Base-by-base conservation (phyloP, 2,329 filamentous ascomycete genomes). In the Colletotrichum siamense region DNA sequence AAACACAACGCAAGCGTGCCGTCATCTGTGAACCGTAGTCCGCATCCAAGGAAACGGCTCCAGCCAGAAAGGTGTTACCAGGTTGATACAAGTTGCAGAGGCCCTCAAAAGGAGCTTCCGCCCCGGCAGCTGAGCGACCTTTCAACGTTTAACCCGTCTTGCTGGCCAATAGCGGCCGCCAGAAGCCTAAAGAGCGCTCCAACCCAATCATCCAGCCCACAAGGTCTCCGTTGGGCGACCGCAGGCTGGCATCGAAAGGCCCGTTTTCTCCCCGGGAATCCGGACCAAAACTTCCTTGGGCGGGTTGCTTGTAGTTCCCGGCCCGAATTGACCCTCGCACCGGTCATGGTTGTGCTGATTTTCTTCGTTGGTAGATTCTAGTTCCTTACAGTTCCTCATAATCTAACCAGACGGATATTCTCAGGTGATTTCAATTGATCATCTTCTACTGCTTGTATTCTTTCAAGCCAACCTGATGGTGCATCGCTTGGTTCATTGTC, bases 151-250 rank as follows among this genome's bases (percentile, higher is more conserved):
- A 28, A 71, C 36, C 49, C 22, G n/a, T 71, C 34, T 62, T 34
- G 30, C 34, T 30, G 30, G 18, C 70, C 73, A 73, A 76, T 76
- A 18, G 30, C 16, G 30, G 24, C 2, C 28, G 8, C 52, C 12
- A 49, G 15, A 39, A 28, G 1, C 22, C 26, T 34, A 59, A 16
- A 69, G 59, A 74, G 61, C 72, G 62, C 52, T 71, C 74, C 34
- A 75, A 62, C 66, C 75, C 75, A 77, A 75, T 75, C 71, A 71
- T 77, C 7, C 66, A 75, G 24, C 71, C 74, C 74, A 77, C 66
- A 75, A 66, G 75, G 55, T 65, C 75, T 57, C 71, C 24, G 72
- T 74, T 71, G 36, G 62, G 52, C 26, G 62, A 71, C 75, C 66
- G 24, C 61, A 71, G 66, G 44, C 71, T 70, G 66, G 69, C 71